phyloP scores from a whole-genome alignment of 148 eudicot genomes.

The Rhododendron vialii region DNA sequence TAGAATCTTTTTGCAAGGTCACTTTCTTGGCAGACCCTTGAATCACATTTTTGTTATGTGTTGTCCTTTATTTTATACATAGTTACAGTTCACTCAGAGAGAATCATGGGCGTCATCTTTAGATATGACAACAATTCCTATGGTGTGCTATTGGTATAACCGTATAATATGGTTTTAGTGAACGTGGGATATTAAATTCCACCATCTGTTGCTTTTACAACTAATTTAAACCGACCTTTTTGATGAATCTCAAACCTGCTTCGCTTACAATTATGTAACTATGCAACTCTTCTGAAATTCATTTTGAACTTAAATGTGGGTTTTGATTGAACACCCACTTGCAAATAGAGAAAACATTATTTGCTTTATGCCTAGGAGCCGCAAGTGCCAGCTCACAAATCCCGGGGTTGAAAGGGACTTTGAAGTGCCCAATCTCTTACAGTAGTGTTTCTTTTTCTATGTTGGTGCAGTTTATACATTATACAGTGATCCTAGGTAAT shows the following conservation, averaged over 20 bases:
- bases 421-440: not conserved
- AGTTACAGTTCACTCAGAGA: not conserved
- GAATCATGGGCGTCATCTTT: not conserved
- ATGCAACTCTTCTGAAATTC: no score
- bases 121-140: not conserved
- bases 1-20: not conserved
- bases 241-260: not conserved
- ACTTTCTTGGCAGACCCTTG: not conserved
- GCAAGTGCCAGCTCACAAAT: not conserved
- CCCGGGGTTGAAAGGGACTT: not conserved
- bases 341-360: not conserved
- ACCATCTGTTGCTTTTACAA: not conserved
- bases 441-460: not conserved
- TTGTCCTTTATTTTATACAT: not conserved
- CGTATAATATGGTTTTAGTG: not conserved
- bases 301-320: no score
- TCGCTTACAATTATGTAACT: no score
- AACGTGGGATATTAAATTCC: not conserved
- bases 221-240: not conserved
- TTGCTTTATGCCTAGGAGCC: no score
- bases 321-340: no score
- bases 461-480: not conserved
- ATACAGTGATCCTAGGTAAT: not conserved
- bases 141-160: not conserved
- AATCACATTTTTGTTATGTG: not conserved